A percentile compares a stretch with the other conserved stretches of the same genome.
These are phyloP conservation scores for Tetrapyrgos nigripes DNA, from an alignment of 1,284 basidiomycete species.

Conservation along the genomic window DNA sequence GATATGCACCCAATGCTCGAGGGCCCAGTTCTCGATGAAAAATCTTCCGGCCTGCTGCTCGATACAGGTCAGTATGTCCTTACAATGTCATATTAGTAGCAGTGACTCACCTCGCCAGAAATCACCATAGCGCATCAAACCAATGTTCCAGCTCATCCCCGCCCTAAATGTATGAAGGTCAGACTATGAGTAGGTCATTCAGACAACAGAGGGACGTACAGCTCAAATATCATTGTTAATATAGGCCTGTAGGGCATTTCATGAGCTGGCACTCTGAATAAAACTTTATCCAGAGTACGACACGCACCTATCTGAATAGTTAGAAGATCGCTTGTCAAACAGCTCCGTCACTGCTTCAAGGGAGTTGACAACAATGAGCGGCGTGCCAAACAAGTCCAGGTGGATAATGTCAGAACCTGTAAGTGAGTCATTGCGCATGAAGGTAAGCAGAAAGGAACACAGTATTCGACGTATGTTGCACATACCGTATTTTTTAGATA, in stretches of 20 bases:
- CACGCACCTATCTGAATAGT: constrained; percentile 33
- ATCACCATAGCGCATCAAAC: too few relatives aligned
- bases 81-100: too few relatives aligned
- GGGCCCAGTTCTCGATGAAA: too few relatives aligned
- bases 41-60: too few relatives aligned
- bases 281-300: constrained; percentile 23
- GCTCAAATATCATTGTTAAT: constrained; percentile 16
- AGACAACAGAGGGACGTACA: constrained; percentile 11
- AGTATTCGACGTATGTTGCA: too few relatives aligned
- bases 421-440: neutral
- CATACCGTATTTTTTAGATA: constrained; percentile 1
- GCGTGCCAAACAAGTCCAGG: constrained; percentile 25
- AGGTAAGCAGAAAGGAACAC: neutral
- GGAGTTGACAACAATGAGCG: constrained; percentile 39
- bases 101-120: too few relatives aligned
- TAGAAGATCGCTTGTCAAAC: constrained; percentile 41
- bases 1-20: too few relatives aligned
- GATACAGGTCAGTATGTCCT: too few relatives aligned
- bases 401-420: constrained; percentile 25
- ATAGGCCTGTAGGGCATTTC: too few relatives aligned
- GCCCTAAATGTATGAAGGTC: too few relatives aligned
- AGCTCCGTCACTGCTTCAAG: constrained; percentile 37
- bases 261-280: too few relatives aligned
- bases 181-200: constrained; percentile 42
- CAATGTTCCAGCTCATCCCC: too few relatives aligned